Evolutionary conservation across 345 rosid species (phyloP), one percentile per base, ranked within the genome.

Genomic region (Eucalyptus curtisii): DNA sequence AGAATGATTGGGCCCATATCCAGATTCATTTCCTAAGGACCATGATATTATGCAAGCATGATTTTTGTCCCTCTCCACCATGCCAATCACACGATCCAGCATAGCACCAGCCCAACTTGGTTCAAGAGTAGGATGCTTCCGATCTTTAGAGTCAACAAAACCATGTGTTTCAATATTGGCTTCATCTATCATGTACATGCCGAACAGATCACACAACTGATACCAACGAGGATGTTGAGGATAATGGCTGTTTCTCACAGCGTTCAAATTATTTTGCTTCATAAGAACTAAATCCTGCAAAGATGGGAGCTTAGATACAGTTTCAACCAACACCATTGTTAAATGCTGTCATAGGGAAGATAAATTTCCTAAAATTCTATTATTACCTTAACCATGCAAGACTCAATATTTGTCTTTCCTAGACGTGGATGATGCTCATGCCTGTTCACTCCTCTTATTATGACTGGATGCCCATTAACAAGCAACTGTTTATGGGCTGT

Each of bases 211-310:
- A 88, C 99, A 98, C 90, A 98, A 88, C 89, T 98, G 99, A 85
- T 98, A 98, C 99, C 99, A 98, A 59, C 98, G 99, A 49, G 98
- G 95, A 92, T 98, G 99, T 87, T 98, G 99, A 86, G 99, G 99
- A 93, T 98, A 98, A 92, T 98, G 99, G 93, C 99, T 95, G 92
- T 98, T 98, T 89, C 99, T 95, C 86, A 98, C 99, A 88, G 99
- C 98, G 80, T 98, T 98, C 47, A 97, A 94, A 92, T 98, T 98
- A 91, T 93, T 91, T 94, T 98, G 95, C 95, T 97, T 98, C 99
- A 98, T 98, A 89, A 95, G 87, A 90, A 96, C 95, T 92, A 98
- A 93, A 93, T 98, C 99, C 99, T 98, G 93, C 52, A 87, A 93
- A 87, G 59, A 47, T 19, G 59, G 61, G 86, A 86, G 90, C 57